phyloP scores from a whole-genome alignment of 2,329 filamentous ascomycete genomes.

The Colletotrichum karsti region DNA sequence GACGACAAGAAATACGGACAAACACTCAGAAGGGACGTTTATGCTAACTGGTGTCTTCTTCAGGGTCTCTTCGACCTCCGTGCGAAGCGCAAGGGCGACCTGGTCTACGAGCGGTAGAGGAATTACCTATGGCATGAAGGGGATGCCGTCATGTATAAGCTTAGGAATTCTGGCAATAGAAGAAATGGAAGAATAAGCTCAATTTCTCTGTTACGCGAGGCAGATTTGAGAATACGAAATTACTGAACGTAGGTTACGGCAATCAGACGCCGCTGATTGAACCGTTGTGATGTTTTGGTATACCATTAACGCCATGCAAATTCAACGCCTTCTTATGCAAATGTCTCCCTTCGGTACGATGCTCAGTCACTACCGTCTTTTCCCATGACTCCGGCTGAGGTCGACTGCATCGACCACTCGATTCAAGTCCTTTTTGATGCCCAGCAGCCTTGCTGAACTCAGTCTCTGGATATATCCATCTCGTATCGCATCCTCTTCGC shows the following conservation, averaged over 20 bases:
- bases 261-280: neutral
- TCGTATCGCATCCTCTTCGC: too few relatives aligned
- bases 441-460: too few relatives aligned
- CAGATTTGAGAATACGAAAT: neutral
- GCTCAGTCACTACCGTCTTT: too few relatives aligned
- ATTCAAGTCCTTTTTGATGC: too few relatives aligned
- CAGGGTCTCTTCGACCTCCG: slow-evolving; percentile 89
- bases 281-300: neutral
- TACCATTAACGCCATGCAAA: too few relatives aligned
- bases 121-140: slow-evolving; percentile 14
- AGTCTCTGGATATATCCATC: too few relatives aligned
- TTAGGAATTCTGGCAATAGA: neutral
- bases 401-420: too few relatives aligned
- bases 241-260: neutral
- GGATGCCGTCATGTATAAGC: slow-evolving; percentile 51
- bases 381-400: too few relatives aligned
- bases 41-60: slow-evolving; percentile 23
- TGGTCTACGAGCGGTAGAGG: slow-evolving; percentile 78
- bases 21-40: neutral
- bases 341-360: too few relatives aligned
- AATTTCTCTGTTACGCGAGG: neutral
- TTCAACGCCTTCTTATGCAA: too few relatives aligned
- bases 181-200: slow-evolving; percentile 4
- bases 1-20: too few relatives aligned
- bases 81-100: slow-evolving; percentile 88